Evolutionary conservation across 352 stramenopile genomes (phyloP).

Genomic region (Globisporangium perplexum): DNA sequence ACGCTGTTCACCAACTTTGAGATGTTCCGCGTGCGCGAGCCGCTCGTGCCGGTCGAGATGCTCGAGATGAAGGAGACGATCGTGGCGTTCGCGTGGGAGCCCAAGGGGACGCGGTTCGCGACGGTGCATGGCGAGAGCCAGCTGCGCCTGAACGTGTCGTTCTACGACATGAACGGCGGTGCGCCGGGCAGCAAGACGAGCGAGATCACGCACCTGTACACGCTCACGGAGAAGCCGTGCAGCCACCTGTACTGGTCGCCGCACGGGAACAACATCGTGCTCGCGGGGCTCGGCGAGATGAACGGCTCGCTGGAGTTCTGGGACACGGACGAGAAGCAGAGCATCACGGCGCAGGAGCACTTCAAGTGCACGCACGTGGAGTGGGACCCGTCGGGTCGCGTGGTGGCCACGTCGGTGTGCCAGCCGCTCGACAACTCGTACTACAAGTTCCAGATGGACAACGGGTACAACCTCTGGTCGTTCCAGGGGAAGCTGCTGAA

Average conservation of each 20-base stretch:
- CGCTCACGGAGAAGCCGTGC: slow-evolving; percentile 92
- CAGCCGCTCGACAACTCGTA: slow-evolving; percentile 94
- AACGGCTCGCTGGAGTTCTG: slow-evolving; percentile 97
- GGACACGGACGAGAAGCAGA: slow-evolving; percentile 94
- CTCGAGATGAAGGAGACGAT: slow-evolving; percentile 96
- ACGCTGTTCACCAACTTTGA: slow-evolving; percentile 99
- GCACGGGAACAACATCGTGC: slow-evolving; percentile 88
- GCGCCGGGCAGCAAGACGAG: slow-evolving; percentile 36
- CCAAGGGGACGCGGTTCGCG: slow-evolving; percentile 93
- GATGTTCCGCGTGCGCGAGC: slow-evolving; percentile 95
- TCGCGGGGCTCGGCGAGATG: slow-evolving; percentile 93
- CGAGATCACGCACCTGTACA: slow-evolving; percentile 95
- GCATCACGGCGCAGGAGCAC: slow-evolving; percentile 95
- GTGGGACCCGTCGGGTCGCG: slow-evolving; percentile 96
- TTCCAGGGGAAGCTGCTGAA: slow-evolving; percentile 96
- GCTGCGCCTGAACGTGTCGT: slow-evolving; percentile 92
- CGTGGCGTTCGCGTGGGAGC: slow-evolving; percentile 96
- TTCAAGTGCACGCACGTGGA: slow-evolving; percentile 97
- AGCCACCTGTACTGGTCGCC: slow-evolving; percentile 98
- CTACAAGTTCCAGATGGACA: slow-evolving; percentile 99
- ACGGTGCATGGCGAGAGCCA: slow-evolving; percentile 94
- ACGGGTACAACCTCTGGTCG: slow-evolving; percentile 97
- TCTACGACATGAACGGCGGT: slow-evolving; percentile 93
- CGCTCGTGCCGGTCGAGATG: slow-evolving; percentile 97
- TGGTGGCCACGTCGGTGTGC: slow-evolving; percentile 93